Base-by-base conservation (phyloP, 2,329 filamentous ascomycete genomes). In the Cladophialophora yegresii region DNA sequence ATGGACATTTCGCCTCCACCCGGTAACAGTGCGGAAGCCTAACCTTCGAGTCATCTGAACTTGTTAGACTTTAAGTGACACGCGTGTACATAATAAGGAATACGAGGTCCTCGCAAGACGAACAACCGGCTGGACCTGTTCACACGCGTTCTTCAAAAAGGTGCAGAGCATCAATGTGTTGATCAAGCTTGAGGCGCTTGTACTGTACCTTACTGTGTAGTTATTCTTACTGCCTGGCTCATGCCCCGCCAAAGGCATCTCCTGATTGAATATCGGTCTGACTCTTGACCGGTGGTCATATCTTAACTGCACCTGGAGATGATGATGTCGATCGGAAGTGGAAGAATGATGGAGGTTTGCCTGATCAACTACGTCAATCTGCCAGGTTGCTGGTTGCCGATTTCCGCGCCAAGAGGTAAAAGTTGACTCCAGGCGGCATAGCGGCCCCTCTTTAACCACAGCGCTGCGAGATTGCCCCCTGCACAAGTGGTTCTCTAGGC, bases 341-440 rank as follows among this genome's bases (percentile, higher is more conserved):
- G 53, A 50, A 22, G 51, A 30, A 40, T n/a, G 36, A 43, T 43
- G 40, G 43, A 13, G 22, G 30, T 32, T 16, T 50, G 55, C 49
- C 33, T 59, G 54, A 65, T 65, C 59, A 56, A 54, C 63, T 49
- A 65, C 63, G 63, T 65, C 63, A 65, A 62, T 8, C 32, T 43
- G 59, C 63, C 57, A 47, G 30, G 23, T 16, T 20, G 8, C 32
- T 30, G 26, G 28, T 32, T 33, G 58, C 58, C 54, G 36, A 43
- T 26, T 20, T 23, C 36, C 20, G 40, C 28, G 43, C 55, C 45
- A 54, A 61, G 49, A 40, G 4, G 13, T 32, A 4, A 4, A 26
- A 23, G 28, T 20, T 28, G 26, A 9, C 58, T 30, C 16, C 36
- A 61, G 58, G 49, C 16, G 55, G 55, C 26, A 58, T 47, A 49